A percentile compares a stretch with the other conserved stretches of the same genome.
Conservation (phyloP, 75 land plant species). For the Adiantum capillusveneris region DNA sequence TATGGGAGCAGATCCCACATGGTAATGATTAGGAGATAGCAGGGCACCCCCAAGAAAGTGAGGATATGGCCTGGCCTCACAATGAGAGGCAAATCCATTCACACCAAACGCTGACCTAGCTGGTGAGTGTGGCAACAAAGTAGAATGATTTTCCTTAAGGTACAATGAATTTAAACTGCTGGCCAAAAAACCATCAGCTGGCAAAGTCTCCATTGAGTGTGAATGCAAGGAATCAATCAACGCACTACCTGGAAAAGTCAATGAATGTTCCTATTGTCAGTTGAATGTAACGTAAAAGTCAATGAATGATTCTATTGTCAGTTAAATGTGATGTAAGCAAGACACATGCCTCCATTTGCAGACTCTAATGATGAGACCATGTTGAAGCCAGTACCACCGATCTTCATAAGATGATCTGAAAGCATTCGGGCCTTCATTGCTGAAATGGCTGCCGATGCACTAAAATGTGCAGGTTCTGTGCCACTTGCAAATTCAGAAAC, state of each 20-base stretch:
- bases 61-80: conserved; percentile 9
- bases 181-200: background rate
- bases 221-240: background rate
- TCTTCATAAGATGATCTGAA: background rate
- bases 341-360: background rate
- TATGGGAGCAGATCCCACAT: conserved; percentile 69
- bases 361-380: background rate
- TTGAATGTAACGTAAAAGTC: background rate
- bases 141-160: background rate
- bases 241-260: no score
- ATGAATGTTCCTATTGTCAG: no score
- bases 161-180: background rate
- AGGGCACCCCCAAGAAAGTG: background rate
- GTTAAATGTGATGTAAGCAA: background rate
- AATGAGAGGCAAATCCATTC: conserved; percentile 19
- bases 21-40: conserved; percentile 15
- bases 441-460: background rate
- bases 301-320: background rate
- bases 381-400: background rate
- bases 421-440: background rate
- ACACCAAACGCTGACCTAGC: conserved; percentile 34
- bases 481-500: background rate
- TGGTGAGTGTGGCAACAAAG: no score
- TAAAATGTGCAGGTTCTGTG: background rate
- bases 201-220: background rate